These are phyloP conservation scores for Taxawa tesnikishii DNA, from an alignment of 2,329 filamentous ascomycete genomes.

Conservation along the genomic window DNA sequence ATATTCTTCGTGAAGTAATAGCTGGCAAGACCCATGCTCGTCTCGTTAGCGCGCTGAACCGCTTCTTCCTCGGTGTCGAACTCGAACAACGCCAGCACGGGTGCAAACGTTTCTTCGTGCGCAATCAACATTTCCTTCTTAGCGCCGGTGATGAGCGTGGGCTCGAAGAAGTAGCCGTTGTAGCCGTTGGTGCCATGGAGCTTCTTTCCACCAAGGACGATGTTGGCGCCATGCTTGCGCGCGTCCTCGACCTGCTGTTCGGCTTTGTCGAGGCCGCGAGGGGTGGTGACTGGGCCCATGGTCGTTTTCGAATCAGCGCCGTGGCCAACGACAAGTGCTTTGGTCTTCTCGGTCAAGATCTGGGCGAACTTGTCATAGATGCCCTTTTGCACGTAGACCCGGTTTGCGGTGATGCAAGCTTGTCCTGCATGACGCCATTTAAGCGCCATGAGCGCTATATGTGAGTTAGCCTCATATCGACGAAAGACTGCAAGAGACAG, in stretches of 20 bases:
- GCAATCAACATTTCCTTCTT: slow-evolving; percentile 44
- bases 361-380: slow-evolving; percentile 51
- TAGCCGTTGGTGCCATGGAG: slow-evolving; percentile 25
- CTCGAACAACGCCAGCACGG: slow-evolving; percentile 49
- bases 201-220: slow-evolving; percentile 49
- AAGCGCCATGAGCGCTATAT: slow-evolving; percentile 29
- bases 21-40: slow-evolving; percentile 51
- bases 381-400: slow-evolving; percentile 50
- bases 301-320: slow-evolving; percentile 44
- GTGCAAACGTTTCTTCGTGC: slow-evolving; percentile 54
- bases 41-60: slow-evolving; percentile 47
- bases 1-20: slow-evolving; percentile 59
- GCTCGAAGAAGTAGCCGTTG: slow-evolving; percentile 57
- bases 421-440: slow-evolving; percentile 51
- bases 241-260: slow-evolving; percentile 52
- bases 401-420: slow-evolving; percentile 53
- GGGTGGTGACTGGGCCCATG: slow-evolving; percentile 48
- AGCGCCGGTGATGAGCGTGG: slow-evolving; percentile 50
- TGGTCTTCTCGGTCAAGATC: slow-evolving; percentile 39
- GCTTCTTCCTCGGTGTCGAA: slow-evolving; percentile 57
- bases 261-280: slow-evolving; percentile 44
- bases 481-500: neutral
- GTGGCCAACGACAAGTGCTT: slow-evolving; percentile 48
- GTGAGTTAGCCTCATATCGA: slow-evolving; percentile 1
- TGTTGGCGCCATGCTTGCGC: slow-evolving; percentile 46